phyloP scores from a whole-genome alignment of 1,139 yeast genomes.

The Saccharomyces hybrid region DNA sequence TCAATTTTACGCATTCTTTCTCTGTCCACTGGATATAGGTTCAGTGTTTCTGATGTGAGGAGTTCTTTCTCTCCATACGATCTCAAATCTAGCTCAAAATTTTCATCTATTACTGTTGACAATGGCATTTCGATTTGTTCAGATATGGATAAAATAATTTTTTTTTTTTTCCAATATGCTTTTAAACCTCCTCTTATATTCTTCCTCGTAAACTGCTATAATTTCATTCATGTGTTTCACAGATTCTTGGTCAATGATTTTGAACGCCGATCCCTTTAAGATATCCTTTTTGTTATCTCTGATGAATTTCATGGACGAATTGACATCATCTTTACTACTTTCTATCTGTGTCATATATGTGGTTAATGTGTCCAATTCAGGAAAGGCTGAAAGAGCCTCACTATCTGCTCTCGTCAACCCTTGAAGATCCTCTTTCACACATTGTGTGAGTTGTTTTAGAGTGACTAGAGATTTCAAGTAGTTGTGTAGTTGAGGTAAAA shows the following conservation, averaged over 20 bases:
- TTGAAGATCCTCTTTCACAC: conserved; percentile 2
- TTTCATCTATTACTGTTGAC: not conserved
- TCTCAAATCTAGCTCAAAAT: not conserved
- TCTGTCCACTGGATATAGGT: conserved; percentile 8
- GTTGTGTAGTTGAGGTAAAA: conserved; percentile 25
- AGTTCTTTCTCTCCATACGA: not conserved
- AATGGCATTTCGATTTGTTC: not conserved
- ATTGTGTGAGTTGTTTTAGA: conserved; percentile 16
- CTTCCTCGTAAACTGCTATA: conserved; percentile 14
- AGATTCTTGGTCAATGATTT: conserved; percentile 22
- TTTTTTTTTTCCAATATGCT: conserved; percentile 1
- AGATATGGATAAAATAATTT: not conserved
- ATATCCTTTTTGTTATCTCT: conserved; percentile 20
- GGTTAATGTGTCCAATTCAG: not conserved
- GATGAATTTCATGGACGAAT: conserved; percentile 19
- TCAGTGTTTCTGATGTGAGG: not conserved
- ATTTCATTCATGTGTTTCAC: conserved; percentile 12
- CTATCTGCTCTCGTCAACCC: conserved; percentile 1
- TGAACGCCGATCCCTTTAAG: conserved; percentile 19
- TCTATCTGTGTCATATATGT: conserved; percentile 5
- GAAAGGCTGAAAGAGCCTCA: not conserved
- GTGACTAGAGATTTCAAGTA: conserved; percentile 20
- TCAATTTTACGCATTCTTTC: conserved; percentile 9
- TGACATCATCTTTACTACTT: conserved; percentile 10
- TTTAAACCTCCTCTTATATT: conserved; percentile 11